phyloP scores from a whole-genome alignment of 495 filamentous ascomycete genomes.

The Penicillium canescens region DNA sequence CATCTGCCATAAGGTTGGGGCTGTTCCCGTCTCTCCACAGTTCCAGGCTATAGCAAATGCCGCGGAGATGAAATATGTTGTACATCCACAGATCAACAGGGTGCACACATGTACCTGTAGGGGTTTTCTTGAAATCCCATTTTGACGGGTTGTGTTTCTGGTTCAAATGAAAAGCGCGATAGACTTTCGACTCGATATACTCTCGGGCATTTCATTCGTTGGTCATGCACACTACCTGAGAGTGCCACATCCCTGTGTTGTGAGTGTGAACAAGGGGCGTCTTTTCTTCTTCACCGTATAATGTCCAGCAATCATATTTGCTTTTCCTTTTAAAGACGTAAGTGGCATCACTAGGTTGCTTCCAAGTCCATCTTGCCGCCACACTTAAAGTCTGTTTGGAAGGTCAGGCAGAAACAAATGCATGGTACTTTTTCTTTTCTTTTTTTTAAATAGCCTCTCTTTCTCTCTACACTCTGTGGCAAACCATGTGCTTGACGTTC shows the following conservation, averaged over 20 bases:
- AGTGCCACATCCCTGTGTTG: background rate
- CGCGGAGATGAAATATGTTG: background rate
- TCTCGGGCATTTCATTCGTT: too few species aligned
- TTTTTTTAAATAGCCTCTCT: background rate
- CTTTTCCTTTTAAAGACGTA: conserved; percentile 1
- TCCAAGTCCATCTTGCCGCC: conserved; percentile 6
- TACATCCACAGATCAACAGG: too few species aligned
- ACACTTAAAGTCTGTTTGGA: conserved; percentile 5
- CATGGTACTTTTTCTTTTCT: conserved; percentile 7
- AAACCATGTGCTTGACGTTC: conserved; percentile 14
- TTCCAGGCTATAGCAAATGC: background rate
- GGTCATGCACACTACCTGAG: background rate
- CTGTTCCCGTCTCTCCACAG: conserved; percentile 14
- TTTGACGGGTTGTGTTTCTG: too few species aligned
- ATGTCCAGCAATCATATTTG: background rate
- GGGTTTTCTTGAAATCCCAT: too few species aligned
- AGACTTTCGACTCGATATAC: background rate
- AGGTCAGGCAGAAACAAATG: conserved; percentile 6
- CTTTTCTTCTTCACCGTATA: background rate
- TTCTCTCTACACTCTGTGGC: conserved; percentile 2
- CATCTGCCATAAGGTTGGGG: conserved; percentile 19
- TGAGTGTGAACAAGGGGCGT: background rate
- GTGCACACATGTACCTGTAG: too few species aligned
- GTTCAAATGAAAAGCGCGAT: background rate
- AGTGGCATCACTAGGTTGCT: background rate